These are phyloP conservation scores for Didymellaceae sp. DNA, from an alignment of 2,329 filamentous ascomycete genomes.

Conservation along the genomic window DNA sequence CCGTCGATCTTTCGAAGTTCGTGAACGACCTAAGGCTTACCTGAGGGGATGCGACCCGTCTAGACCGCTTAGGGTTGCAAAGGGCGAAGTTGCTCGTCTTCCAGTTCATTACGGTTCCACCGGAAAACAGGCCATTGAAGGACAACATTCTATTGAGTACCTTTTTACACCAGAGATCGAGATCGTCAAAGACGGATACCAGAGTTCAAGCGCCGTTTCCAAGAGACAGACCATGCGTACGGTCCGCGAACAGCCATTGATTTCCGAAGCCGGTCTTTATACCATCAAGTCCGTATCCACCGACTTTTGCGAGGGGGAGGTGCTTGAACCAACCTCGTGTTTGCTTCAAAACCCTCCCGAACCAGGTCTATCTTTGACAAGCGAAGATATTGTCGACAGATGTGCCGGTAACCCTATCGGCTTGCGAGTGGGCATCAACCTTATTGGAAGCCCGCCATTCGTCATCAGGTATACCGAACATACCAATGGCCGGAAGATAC, in stretches of 20 bases:
- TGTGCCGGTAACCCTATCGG: slow-evolving; percentile 95
- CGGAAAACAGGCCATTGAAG: slow-evolving; percentile 64
- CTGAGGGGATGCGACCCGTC: slow-evolving; percentile 79
- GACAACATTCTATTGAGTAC: slow-evolving; percentile 77
- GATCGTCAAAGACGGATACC: slow-evolving; percentile 72
- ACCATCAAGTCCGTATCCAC: slow-evolving; percentile 81
- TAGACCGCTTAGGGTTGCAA: slow-evolving; percentile 82
- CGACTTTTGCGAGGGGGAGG: slow-evolving; percentile 82
- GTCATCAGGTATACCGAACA: slow-evolving; percentile 77
- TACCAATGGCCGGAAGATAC: slow-evolving; percentile 62
- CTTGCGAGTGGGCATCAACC: slow-evolving; percentile 83
- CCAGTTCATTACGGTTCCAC: slow-evolving; percentile 74
- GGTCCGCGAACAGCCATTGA: slow-evolving; percentile 67
- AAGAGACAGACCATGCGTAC: slow-evolving; percentile 68
- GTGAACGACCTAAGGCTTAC: slow-evolving; percentile 79
- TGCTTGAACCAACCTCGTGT: slow-evolving; percentile 93
- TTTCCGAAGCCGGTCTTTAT: slow-evolving; percentile 84
- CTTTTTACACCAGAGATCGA: slow-evolving; percentile 78
- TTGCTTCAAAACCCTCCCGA: slow-evolving; percentile 89
- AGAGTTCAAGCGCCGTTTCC: slow-evolving; percentile 61
- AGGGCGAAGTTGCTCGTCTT: slow-evolving; percentile 70
- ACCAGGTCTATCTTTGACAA: slow-evolving; percentile 74
- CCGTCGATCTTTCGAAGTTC: slow-evolving; percentile 80
- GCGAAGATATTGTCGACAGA: slow-evolving; percentile 88
- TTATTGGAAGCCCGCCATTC: slow-evolving; percentile 93